Base-by-base conservation (phyloP, 2,329 filamentous ascomycete species). In the Bretziella fagacearum region DNA sequence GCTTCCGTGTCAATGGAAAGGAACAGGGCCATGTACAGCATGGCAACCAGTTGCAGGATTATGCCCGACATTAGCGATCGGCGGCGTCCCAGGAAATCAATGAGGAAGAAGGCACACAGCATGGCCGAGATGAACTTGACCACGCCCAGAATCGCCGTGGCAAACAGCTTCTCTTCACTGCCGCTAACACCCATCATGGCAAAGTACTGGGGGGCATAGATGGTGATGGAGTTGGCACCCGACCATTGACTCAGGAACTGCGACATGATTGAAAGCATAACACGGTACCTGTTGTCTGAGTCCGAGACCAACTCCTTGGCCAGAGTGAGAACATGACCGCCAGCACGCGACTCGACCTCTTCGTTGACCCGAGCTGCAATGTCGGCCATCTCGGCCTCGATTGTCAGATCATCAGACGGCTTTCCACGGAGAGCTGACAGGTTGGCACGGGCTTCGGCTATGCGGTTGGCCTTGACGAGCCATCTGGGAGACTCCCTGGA, bases 71-170 rank as follows among this genome's bases (percentile, higher is more conserved):
- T 65, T 0, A 81, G 66, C 0, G 77, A 67, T 6, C 75, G 72
- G 61, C 85, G 86, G 50, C 83, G 77, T 3, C 83, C 83, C 53
- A 87, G 77, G 46, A 81, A 76, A 54, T 87, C 83, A 53, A 87
- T 81, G 6, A 87, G 70, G 69, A 87, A 84, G 45, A 86, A 68
- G 0, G 82, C 81, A 58, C 81, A 87, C 32, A 74, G 53, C 26
- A 86, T 58, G 11, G 79, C 74, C 0, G 78, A 70, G 5, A 73
- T 58, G 47, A 87, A 72, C 57, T 87, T 87, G 54, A 85, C 68
- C 44, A 85, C 71, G 36, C 82, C 82, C 46, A 87, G 85, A 44
- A 89, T 74, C 3, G 74, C 81, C 0, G 80, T 86, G 11, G 82
- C 73, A 30, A 86, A 74, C 0, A 86, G 71, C 46, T 75, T 75